Evolutionary conservation across 768 basidiomycete species (phyloP).

Genomic region (Auriscalpium microsporum): DNA sequence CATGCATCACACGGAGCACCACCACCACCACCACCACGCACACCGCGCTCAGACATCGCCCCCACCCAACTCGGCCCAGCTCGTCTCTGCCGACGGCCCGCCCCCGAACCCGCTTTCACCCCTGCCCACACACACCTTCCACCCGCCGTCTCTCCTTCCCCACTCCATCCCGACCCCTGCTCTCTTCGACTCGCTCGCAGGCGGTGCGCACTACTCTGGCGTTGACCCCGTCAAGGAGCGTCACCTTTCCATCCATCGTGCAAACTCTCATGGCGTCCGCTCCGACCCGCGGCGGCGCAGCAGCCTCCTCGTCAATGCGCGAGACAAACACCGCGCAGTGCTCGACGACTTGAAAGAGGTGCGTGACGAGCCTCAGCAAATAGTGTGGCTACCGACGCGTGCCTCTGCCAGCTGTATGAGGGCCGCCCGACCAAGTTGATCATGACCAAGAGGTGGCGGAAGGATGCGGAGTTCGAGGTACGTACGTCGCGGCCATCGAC

Average conservation of each 20-base stretch:
- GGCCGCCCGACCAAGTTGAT: conserved; percentile 45
- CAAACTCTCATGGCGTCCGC: background rate
- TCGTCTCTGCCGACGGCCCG: background rate
- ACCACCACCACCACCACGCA: conserved; percentile 7
- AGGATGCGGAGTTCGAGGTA: conserved; percentile 52
- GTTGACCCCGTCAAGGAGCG: conserved; percentile 29
- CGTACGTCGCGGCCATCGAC: conserved; percentile 25
- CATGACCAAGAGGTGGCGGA: conserved; percentile 43
- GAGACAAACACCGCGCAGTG: conserved; percentile 32
- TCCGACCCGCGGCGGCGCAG: conserved; percentile 6
- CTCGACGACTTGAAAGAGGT: conserved; percentile 48
- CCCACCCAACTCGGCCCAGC: background rate
- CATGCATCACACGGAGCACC: background rate
- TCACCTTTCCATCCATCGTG: background rate
- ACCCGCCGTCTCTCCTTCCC: conserved; percentile 33
- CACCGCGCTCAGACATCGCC: background rate
- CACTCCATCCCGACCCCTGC: conserved; percentile 38
- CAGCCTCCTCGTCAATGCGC: conserved; percentile 8
- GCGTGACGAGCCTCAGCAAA: background rate
- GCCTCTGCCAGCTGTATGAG: conserved; percentile 33
- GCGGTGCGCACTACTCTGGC: conserved; percentile 58
- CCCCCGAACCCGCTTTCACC: conserved; percentile 4
- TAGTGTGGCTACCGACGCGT: too few relatives aligned
- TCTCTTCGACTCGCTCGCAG: conserved; percentile 48
- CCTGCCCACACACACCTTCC: conserved; percentile 39